Conservation (phyloP, 176 grass and related monocot species). For the Musa beccarii region DNA sequence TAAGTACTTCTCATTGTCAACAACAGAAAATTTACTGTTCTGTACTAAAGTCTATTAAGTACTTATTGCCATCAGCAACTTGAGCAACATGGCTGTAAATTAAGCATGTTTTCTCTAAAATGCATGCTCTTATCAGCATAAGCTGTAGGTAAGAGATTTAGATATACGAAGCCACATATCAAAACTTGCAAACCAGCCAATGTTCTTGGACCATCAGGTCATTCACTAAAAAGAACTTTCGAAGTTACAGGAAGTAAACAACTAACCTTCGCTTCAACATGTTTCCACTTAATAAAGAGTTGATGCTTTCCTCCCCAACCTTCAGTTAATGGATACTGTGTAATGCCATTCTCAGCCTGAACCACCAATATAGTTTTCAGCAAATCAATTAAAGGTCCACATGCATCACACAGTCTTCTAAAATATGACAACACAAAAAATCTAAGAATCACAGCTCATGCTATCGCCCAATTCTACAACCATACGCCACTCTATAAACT, state of each 20-base stretch:
- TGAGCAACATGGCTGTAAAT: background rate
- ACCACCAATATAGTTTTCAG: background rate
- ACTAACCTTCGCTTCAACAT: slow-evolving; percentile 22
- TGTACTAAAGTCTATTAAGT: too few relatives aligned
- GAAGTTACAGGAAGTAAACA: background rate
- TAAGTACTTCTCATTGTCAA: too few relatives aligned
- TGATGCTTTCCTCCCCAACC: slow-evolving; percentile 22
- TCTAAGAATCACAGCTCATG: background rate
- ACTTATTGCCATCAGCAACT: too few relatives aligned
- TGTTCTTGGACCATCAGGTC: background rate
- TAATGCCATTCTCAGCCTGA: slow-evolving; percentile 17
- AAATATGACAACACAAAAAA: background rate
- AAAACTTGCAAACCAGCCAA: background rate
- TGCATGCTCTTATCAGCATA: too few relatives aligned
- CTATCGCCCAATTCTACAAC: too few relatives aligned
- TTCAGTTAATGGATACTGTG: slow-evolving; percentile 6
- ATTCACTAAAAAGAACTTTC: background rate
- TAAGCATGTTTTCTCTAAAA: background rate
- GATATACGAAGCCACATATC: background rate
- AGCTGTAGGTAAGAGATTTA: too few relatives aligned
- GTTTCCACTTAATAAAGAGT: slow-evolving; percentile 22
- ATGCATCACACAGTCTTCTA: background rate
- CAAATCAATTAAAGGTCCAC: background rate
- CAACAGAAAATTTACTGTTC: too few relatives aligned
- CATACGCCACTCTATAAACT: too few relatives aligned